phyloP scores from a whole-genome alignment of 2,329 filamentous ascomycete genomes.

The Penicillium thymicola region DNA sequence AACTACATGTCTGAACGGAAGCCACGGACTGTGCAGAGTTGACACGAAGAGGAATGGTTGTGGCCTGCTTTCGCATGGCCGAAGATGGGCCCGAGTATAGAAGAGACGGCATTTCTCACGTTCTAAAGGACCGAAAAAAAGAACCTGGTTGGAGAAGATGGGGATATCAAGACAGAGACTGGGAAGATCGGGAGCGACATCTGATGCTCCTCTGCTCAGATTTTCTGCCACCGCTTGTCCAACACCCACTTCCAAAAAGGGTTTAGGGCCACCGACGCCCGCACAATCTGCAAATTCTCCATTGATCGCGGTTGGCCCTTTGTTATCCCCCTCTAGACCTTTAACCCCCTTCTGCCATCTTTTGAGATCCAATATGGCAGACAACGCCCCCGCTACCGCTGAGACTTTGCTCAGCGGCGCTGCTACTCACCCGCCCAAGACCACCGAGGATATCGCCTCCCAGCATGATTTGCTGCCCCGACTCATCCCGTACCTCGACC shows the following conservation, averaged over 20 bases:
- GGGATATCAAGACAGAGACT: background rate
- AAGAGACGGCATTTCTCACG: conserved; percentile 30
- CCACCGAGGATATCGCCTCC: conserved; percentile 57
- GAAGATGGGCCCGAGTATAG: conserved; percentile 32
- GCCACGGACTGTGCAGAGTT: conserved; percentile 25
- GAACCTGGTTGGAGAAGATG: conserved; percentile 8
- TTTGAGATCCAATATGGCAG: conserved; percentile 48
- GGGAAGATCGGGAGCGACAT: conserved; percentile 5
- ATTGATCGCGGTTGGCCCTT: conserved; percentile 22
- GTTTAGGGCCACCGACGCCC: conserved; percentile 32
- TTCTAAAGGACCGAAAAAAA: conserved; percentile 8
- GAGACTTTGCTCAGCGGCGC: conserved; percentile 50
- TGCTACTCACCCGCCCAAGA: conserved; percentile 43
- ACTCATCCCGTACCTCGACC: conserved; percentile 86
- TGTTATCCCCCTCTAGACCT: conserved; percentile 16
- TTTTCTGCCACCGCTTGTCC: conserved; percentile 26
- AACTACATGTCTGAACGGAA: conserved; percentile 30
- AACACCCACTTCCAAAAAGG: conserved; percentile 16
- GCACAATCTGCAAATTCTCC: conserved; percentile 29
- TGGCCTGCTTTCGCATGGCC: conserved; percentile 36
- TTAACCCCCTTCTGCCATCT: conserved; percentile 17
- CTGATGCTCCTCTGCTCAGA: conserved; percentile 18
- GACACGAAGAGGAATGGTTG: conserved; percentile 28
- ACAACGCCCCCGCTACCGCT: conserved; percentile 48
- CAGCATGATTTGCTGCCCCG: conserved; percentile 81